phyloP scores from a whole-genome alignment of 352 stramenopile genomes.

The Pythium phragmitis region DNA sequence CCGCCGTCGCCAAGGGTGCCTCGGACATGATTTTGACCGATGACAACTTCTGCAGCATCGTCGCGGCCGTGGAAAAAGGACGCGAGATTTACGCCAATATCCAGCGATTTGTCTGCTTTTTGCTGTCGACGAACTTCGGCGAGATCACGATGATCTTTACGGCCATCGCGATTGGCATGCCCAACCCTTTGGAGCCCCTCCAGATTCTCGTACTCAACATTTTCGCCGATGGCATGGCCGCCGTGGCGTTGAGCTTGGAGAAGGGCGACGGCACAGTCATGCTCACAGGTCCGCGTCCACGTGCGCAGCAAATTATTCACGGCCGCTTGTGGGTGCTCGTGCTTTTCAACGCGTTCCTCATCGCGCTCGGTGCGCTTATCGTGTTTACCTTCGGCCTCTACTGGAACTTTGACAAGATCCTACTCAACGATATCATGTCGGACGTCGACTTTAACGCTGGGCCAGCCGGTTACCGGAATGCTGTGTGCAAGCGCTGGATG shows the following conservation, averaged over 20 bases:
- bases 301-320: conserved; percentile 59
- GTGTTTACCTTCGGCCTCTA: conserved; percentile 64
- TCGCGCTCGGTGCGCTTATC: conserved; percentile 48
- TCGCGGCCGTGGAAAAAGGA: conserved; percentile 95
- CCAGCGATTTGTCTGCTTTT: conserved; percentile 98
- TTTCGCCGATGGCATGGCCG: conserved; percentile 94
- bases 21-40: conserved; percentile 98
- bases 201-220: conserved; percentile 99
- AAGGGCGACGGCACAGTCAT: conserved; percentile 75
- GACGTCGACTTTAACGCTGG: conserved; percentile 39
- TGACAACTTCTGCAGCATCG: conserved; percentile 98
- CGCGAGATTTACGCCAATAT: conserved; percentile 98
- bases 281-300: conserved; percentile 51
- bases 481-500: conserved; percentile 57
- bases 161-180: conserved; percentile 55
- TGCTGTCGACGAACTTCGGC: conserved; percentile 97
- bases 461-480: conserved; percentile 40
- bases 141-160: conserved; percentile 90
- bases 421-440: conserved; percentile 53
- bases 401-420: conserved; percentile 67
- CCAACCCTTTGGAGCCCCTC: conserved; percentile 91
- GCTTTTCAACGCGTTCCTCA: conserved; percentile 64
- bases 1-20: conserved; percentile 97
- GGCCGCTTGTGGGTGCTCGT: conserved; percentile 69
- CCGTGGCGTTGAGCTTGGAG: conserved; percentile 67